Evolutionary conservation across 1,284 basidiomycete genomes (phyloP).

Genomic region (Amylostereum chailletii): DNA sequence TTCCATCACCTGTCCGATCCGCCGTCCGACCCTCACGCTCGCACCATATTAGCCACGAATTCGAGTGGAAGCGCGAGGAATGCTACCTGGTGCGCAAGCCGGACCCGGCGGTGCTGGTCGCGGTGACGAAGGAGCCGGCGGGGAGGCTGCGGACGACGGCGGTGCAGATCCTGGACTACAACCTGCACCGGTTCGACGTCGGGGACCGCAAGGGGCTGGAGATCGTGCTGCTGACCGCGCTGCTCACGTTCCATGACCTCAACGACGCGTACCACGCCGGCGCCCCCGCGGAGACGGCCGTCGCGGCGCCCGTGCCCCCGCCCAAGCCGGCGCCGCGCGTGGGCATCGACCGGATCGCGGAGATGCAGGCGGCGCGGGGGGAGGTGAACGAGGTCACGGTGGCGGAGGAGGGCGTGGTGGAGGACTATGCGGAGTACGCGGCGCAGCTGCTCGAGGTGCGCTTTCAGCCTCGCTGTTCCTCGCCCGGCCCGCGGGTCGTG

Average conservation of each 20-base stretch:
- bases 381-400: slow-evolving; percentile 70
- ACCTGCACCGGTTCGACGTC: slow-evolving; percentile 74
- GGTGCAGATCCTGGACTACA: slow-evolving; percentile 83
- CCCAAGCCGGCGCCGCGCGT: slow-evolving; percentile 55
- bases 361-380: slow-evolving; percentile 53
- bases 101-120: slow-evolving; percentile 76
- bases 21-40: no score
- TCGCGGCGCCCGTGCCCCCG: slow-evolving; percentile 34
- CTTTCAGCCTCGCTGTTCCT: neutral
- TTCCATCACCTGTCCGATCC: neutral
- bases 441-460: slow-evolving; percentile 53
- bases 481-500: neutral
- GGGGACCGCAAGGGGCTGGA: slow-evolving; percentile 78
- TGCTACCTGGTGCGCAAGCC: slow-evolving; percentile 78
- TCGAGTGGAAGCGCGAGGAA: slow-evolving; percentile 77
- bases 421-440: slow-evolving; percentile 66
- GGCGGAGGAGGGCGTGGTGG: slow-evolving; percentile 50
- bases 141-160: slow-evolving; percentile 56
- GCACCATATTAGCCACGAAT: slow-evolving; percentile 49
- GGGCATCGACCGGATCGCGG: slow-evolving; percentile 57
- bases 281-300: slow-evolving; percentile 11
- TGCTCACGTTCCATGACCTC: slow-evolving; percentile 69
- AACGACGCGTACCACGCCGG: slow-evolving; percentile 47
- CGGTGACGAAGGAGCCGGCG: slow-evolving; percentile 66
- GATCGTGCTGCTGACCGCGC: slow-evolving; percentile 66